Evolutionary conservation across 2,329 filamentous ascomycete species (phyloP).

Genomic region (Xylariaceae sp.): DNA sequence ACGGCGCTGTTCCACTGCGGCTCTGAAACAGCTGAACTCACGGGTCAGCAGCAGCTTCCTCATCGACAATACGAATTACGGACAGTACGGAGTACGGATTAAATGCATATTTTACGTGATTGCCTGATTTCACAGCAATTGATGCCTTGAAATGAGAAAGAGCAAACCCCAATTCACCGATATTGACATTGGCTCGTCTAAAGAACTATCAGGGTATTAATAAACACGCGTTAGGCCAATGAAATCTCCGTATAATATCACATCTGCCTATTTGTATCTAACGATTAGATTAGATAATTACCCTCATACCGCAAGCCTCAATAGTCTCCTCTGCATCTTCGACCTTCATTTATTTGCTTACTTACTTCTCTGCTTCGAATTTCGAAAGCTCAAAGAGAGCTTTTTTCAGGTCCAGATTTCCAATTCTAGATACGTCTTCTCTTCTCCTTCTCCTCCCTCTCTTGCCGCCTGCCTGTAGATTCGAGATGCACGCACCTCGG

Average conservation of each 20-base stretch:
- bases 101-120: no score
- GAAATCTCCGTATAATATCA: background rate
- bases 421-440: background rate
- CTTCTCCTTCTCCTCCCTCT: background rate
- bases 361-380: background rate
- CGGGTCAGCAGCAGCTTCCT: background rate
- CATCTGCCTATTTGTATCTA: background rate
- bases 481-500: background rate
- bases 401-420: conserved; percentile 1
- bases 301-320: background rate
- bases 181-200: background rate
- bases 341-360: background rate
- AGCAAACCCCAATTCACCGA: background rate
- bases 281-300: background rate
- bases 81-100: no score
- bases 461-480: background rate
- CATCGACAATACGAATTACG: background rate
- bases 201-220: background rate
- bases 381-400: background rate
- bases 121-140: no score
- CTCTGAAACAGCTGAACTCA: background rate
- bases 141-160: background rate
- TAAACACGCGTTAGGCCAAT: background rate
- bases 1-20: background rate
- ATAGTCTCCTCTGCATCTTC: background rate